Conservation (phyloP, 1,284 basidiomycete genomes). For the Anthracocystis panici-leucophaei region DNA sequence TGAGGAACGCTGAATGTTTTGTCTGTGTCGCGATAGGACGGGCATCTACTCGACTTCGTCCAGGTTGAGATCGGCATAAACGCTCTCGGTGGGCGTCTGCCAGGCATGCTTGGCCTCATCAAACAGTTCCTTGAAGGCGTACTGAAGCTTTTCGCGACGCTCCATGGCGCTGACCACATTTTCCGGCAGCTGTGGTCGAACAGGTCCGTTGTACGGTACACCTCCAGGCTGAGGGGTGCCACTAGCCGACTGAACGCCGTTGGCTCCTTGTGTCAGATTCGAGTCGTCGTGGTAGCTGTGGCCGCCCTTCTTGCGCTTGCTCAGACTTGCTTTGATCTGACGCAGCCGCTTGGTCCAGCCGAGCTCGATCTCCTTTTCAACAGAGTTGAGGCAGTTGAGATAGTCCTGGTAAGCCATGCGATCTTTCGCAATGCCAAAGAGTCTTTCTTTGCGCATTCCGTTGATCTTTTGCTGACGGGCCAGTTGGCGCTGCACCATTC, state of each 20-base stretch:
- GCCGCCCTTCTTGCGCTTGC: slow-evolving; percentile 64
- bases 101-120: slow-evolving; percentile 55
- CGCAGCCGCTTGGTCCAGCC: slow-evolving; percentile 64
- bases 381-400: slow-evolving; percentile 59
- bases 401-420: slow-evolving; percentile 82
- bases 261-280: slow-evolving; percentile 26
- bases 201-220: slow-evolving; percentile 53
- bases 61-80: slow-evolving; percentile 48
- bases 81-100: slow-evolving; percentile 56
- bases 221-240: slow-evolving; percentile 39
- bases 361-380: slow-evolving; percentile 67
- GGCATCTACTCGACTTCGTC: slow-evolving; percentile 35
- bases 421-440: slow-evolving; percentile 83
- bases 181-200: slow-evolving; percentile 60
- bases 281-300: slow-evolving; percentile 42
- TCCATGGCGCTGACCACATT: slow-evolving; percentile 58
- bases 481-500: slow-evolving; percentile 86
- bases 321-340: slow-evolving; percentile 64
- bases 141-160: slow-evolving; percentile 54
- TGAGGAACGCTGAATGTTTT: neutral
- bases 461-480: slow-evolving; percentile 82
- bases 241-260: slow-evolving; percentile 34
- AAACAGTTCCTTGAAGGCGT: slow-evolving; percentile 64
- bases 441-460: slow-evolving; percentile 81
- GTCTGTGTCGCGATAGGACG: neutral